Conservation (phyloP, 2,329 filamentous ascomycete species). For the Zasmidium cellare region DNA sequence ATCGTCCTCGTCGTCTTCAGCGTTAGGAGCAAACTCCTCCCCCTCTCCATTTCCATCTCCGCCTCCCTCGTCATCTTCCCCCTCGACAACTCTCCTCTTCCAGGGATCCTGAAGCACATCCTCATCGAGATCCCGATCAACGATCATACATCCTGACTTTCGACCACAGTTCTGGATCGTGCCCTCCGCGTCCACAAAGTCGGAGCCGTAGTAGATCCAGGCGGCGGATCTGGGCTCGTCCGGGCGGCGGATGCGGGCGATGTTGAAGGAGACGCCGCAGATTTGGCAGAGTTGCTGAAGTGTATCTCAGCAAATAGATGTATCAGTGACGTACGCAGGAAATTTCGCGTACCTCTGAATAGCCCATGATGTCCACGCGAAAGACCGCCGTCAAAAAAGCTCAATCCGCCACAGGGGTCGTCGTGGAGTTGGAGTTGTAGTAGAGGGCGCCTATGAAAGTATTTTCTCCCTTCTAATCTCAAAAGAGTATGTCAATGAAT, state of each 20-base stretch:
- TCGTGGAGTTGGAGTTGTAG: no score
- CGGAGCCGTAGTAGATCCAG: constrained; percentile 1
- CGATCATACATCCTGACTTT: constrained; percentile 4
- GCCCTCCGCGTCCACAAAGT: not conserved
- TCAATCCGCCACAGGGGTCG: no score
- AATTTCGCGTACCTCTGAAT: no score
- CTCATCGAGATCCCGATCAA: not conserved
- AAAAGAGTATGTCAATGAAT: not conserved
- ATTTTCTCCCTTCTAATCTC: no score
- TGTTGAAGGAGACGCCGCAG: constrained; percentile 17
- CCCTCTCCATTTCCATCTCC: not conserved
- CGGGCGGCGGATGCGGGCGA: constrained; percentile 6
- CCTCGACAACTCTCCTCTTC: not conserved
- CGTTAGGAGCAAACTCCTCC: not conserved
- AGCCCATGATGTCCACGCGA: not conserved
- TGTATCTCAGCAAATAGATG: no score
- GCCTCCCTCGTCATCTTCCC: not conserved
- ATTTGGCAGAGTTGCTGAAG: constrained; percentile 8
- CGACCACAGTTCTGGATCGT: constrained; percentile 1
- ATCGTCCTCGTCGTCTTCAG: not conserved
- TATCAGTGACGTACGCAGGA: not conserved
- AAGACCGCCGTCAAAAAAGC: no score
- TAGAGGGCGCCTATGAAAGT: no score
- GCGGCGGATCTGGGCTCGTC: constrained; percentile 8
- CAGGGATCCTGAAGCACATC: constrained; percentile 1